phyloP scores from a whole-genome alignment of 2,329 filamentous ascomycete species.

The Fusarium chuoi region DNA sequence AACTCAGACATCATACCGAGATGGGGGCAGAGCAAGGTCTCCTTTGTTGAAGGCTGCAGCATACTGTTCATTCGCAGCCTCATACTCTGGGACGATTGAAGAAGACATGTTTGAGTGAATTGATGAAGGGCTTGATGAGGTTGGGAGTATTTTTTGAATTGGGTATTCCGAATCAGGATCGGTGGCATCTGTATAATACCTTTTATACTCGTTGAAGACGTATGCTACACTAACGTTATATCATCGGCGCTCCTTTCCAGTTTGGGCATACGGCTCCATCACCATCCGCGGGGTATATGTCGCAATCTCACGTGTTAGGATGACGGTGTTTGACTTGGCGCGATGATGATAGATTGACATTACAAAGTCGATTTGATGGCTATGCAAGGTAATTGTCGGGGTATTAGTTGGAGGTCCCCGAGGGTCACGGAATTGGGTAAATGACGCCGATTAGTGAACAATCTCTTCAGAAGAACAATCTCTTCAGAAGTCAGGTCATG shows the following conservation, averaged over 20 bases:
- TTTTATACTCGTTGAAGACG: not conserved
- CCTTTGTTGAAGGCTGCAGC: slow-evolving; percentile 39
- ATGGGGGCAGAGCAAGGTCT: slow-evolving; percentile 36
- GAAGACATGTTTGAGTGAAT: slow-evolving; percentile 11
- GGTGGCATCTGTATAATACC: not conserved
- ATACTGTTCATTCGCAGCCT: slow-evolving; percentile 38
- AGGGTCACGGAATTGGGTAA: accelerated
- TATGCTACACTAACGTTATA: not conserved
- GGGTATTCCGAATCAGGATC: no score
- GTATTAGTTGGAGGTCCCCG: not conserved
- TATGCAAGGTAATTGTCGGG: not conserved
- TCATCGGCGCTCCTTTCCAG: not conserved
- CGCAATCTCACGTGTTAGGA: slow-evolving; percentile 18
- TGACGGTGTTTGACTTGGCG: not conserved
- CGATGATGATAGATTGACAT: not conserved
- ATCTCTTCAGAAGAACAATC: not conserved
- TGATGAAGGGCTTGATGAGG: no score
- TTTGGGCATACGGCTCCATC: slow-evolving; percentile 1
- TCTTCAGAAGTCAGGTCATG: no score
- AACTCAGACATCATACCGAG: slow-evolving; percentile 20
- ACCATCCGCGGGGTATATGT: slow-evolving; percentile 35
- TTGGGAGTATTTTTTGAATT: not conserved
- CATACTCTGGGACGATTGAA: slow-evolving; percentile 39
- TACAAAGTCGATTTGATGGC: not conserved
- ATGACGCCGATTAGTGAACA: not conserved